Base-by-base conservation (phyloP, 129 eudicot genomes). In the Pittosporum tobira region DNA sequence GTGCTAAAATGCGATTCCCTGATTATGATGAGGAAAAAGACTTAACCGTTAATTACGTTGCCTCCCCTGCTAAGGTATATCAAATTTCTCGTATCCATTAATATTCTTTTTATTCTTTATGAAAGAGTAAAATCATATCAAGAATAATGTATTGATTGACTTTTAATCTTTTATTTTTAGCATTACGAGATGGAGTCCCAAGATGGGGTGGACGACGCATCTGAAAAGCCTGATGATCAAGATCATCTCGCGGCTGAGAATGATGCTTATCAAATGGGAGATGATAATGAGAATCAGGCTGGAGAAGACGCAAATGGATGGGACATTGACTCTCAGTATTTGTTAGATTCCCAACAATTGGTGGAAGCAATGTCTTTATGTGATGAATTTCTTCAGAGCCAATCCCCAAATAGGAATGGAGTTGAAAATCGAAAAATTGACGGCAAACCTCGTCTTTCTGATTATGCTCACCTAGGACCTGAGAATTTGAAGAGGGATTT, bases 351-450 rank as follows among this genome's bases (percentile, higher is more conserved):
- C 14, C 95, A 91, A 64, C 94, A 86, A 74, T 85, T 91, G 20
- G 94, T 80, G 55, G 95, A 86, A 81, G 87, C 75, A 6, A 73
- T 91, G n/a, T 76, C 85, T 38, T 69, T 86, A 37, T 85, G 88
- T 76, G 98, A 78, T 15, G 95, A 91, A 42, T 53, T 91, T 66
- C 83, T 83, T 51, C 83, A 67, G 49, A 86, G 90, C 75, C 98
- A 78, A 48, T 83, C 98, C 51, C 95, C 94, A 36, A 59, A 47
- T 38, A 78, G 83, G 61, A 71, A 45, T 27, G 71, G 48, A 46
- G 46, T 1, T 42, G 80, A 54, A 7, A 70, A 72, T 44, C 25
- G 31, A 62, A 70, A 53, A 24, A 26, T 43, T 7, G 75, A 62
- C 13, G 48, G 54, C 43, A 79, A 77, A 74, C 75, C 90, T 2